These are phyloP conservation scores for Globisporangium lucens DNA, from an alignment of 352 stramenopile species.

Conservation along the genomic window DNA sequence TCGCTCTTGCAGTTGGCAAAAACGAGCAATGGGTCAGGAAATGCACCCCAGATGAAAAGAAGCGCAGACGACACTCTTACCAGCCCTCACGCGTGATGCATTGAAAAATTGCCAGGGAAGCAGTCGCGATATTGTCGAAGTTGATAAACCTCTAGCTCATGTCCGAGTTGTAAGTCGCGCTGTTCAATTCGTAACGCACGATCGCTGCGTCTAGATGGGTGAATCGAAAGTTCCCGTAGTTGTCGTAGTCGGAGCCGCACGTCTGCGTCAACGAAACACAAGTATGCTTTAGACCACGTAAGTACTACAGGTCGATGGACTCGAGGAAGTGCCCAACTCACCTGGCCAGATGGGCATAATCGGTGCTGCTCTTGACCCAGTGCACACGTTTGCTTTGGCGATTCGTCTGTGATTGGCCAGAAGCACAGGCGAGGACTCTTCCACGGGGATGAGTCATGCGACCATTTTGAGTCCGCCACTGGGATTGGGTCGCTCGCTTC, in stretches of 20 bases:
- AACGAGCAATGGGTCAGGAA: not conserved
- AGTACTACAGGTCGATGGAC: not conserved
- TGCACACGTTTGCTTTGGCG: conserved; percentile 51
- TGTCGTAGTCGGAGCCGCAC: conserved; percentile 65
- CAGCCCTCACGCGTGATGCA: conserved; percentile 91
- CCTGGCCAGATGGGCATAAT: conserved; percentile 36
- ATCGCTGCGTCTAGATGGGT: conserved; percentile 41
- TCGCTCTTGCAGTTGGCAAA: conserved; percentile 31
- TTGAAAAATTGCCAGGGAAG: conserved; percentile 88
- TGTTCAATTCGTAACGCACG: conserved; percentile 30
- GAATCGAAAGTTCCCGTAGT: conserved; percentile 62
- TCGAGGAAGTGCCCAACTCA: conserved; percentile 8
- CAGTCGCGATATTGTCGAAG: conserved; percentile 87
- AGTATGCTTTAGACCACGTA: conserved; percentile 1
- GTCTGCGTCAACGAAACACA: conserved; percentile 16
- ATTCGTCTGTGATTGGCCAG: conserved; percentile 86
- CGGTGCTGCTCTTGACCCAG: conserved; percentile 31
- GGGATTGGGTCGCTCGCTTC: conserved; percentile 31
- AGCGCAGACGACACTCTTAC: conserved; percentile 30
- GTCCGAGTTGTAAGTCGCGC: conserved; percentile 57
- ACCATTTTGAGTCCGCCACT: conserved; percentile 32
- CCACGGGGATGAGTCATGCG: conserved; percentile 52
- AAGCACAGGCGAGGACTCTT: conserved; percentile 70
- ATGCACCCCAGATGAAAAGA: not conserved
- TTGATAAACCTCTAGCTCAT: conserved; percentile 84